These are phyloP conservation scores for Yamadazyma dushanensis DNA, from an alignment of 1,139 yeast species.

Conservation along the genomic window DNA sequence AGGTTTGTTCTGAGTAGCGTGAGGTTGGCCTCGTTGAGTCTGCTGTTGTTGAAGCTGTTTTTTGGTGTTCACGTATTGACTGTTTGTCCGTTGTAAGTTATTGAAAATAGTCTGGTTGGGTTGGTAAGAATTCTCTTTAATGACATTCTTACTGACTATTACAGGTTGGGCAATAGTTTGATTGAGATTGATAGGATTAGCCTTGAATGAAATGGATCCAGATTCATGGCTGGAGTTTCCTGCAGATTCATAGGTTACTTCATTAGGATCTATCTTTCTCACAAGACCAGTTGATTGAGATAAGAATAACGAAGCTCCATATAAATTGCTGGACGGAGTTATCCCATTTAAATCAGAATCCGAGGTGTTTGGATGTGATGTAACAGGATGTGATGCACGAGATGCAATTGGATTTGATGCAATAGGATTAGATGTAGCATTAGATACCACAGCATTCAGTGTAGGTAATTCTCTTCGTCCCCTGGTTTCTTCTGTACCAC, in stretches of 20 bases:
- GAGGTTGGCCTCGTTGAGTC: slow-evolving; percentile 4
- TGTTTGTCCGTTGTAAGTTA: slow-evolving; percentile 42
- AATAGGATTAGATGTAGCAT: too few relatives aligned
- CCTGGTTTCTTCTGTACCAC: too few relatives aligned
- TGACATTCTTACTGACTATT: slow-evolving; percentile 34
- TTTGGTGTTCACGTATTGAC: slow-evolving; percentile 30
- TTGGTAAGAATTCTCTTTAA: slow-evolving; percentile 41
- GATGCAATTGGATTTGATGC: too few relatives aligned
- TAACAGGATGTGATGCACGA: too few relatives aligned
- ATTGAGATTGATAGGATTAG: slow-evolving; percentile 29
- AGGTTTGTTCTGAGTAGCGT: slow-evolving; percentile 4
- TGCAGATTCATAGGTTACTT: slow-evolving; percentile 14
- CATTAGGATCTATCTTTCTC: slow-evolving; percentile 31
- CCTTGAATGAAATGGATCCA: slow-evolving; percentile 36
- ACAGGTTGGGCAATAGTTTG: slow-evolving; percentile 34
- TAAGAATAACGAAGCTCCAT: slow-evolving; percentile 45
- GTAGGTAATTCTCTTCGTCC: too few relatives aligned
- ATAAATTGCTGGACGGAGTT: slow-evolving; percentile 29
- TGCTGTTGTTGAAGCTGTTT: slow-evolving; percentile 20
- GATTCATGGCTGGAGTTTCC: slow-evolving; percentile 22
- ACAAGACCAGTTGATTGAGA: slow-evolving; percentile 49
- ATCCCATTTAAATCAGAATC: slow-evolving; percentile 21
- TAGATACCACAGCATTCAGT: too few relatives aligned
- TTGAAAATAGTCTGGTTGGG: slow-evolving; percentile 47
- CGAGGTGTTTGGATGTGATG: slow-evolving; percentile 22